Percentiles rank a stretch among this genome's conserved stretches.
phyloP scores from a whole-genome alignment of 78 protist species.

The Paratrimastix pyriformis region DNA sequence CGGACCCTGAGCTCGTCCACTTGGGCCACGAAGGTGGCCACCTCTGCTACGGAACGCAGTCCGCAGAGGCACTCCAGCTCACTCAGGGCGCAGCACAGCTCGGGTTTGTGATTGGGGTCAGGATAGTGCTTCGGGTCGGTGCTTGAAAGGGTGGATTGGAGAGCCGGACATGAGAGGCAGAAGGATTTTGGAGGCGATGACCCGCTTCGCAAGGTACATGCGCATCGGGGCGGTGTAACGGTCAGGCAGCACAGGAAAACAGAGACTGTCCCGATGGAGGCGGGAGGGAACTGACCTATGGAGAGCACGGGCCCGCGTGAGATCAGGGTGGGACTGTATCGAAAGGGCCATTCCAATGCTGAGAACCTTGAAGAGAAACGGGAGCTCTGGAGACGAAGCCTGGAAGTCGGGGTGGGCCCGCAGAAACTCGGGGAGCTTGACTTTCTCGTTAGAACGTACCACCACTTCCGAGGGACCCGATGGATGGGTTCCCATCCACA shows the following conservation, averaged over 20 bases:
- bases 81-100: slow-evolving; percentile 84
- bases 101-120: slow-evolving; percentile 92
- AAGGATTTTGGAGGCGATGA: too few species aligned
- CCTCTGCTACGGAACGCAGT: slow-evolving; percentile 59
- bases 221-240: too few species aligned
- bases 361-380: slow-evolving; percentile 86
- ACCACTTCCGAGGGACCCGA: too few species aligned
- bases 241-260: too few species aligned
- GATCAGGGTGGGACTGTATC: slow-evolving; percentile 91
- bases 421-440: too few species aligned
- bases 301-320: slow-evolving; percentile 58
- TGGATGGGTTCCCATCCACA: too few species aligned
- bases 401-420: too few species aligned
- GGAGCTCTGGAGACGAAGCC: too few species aligned
- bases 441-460: too few species aligned
- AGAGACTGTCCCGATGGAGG: slow-evolving; percentile 26
- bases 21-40: slow-evolving; percentile 22
- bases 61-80: slow-evolving; percentile 68
- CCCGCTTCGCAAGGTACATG: too few species aligned
- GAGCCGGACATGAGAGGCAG: too few species aligned
- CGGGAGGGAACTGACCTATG: slow-evolving; percentile 24
- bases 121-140: slow-evolving; percentile 37
- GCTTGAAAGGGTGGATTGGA: background rate
- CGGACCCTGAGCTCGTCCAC: slow-evolving; percentile 29
- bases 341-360: slow-evolving; percentile 71